Base-by-base conservation (phyloP, 2,329 filamentous ascomycete species). In the Ceratocystis cubensis region DNA sequence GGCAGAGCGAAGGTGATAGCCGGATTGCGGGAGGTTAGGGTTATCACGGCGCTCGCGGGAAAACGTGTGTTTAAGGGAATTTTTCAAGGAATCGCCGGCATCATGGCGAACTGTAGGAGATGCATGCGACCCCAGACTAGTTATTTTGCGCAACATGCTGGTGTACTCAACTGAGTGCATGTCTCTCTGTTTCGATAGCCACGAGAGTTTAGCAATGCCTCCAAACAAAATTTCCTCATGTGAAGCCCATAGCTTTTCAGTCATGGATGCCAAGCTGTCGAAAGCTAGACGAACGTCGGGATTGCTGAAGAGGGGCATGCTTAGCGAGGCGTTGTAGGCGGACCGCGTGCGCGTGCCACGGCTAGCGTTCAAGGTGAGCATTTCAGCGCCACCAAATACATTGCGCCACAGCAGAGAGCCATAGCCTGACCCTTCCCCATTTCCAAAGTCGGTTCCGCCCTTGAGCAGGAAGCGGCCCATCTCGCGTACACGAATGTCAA, bases 391-490 rank as follows among this genome's bases (percentile, higher is more conserved):
- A 64, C 94, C 94, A 74, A 99, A 90, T 68, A 99, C 82, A 76
- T 99, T 99, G 71, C 94, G 87, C 80, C 91, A 87, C 64, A 93
- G 81, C 57, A 91, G 82, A 71, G 94, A 93, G 70, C 89, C 87
- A 73, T 96, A 97, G 3, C 92, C 93, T 6, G 92, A 96, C 45
- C 93, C 94, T 76, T 99, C 94, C 25, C 90, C 86, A 73, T 95
- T 96, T 69, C 94, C 94, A 59, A 96, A 82, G 74, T 97, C 93
- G 7, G 94, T 97, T 68, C 94, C 94, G 0, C 92, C 96, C 78
- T 96, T 96, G 72, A 97, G 83, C 68, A 91, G 85, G 73, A 97
- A 84, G 48, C 88, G 86, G 41, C 89, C 88, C 70, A 89, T 86
- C 76, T 99, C 93, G 65, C 84, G 85, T 66, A 96, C 82, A 72